phyloP scores from a whole-genome alignment of 768 basidiomycete genomes.

The Mycena rosella region DNA sequence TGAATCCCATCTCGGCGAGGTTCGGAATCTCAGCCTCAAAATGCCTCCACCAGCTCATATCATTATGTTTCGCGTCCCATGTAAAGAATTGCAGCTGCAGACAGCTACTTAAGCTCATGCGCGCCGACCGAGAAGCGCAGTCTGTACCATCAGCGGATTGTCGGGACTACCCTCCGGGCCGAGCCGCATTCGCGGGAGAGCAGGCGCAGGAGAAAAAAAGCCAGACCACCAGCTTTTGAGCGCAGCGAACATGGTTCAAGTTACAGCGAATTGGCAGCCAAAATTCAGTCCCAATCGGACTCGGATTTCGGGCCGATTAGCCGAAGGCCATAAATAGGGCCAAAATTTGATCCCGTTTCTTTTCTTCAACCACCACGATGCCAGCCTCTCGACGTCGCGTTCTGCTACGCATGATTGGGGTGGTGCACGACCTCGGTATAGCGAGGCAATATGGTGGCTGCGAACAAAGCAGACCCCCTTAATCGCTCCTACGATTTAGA shows the following conservation, averaged over 20 bases:
- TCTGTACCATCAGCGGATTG: constrained; percentile 78
- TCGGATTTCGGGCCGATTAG: constrained; percentile 6
- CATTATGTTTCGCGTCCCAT: constrained; percentile 73
- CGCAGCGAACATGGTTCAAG: constrained; percentile 44
- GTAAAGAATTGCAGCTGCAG: constrained; percentile 86
- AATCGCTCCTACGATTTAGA: constrained; percentile 85
- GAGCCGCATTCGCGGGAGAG: constrained; percentile 72
- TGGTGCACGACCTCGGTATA: too few relatives aligned
- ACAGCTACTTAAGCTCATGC: constrained; percentile 4
- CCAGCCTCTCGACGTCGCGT: constrained; percentile 67
- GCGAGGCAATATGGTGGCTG: constrained; percentile 60
- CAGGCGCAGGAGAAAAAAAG: constrained; percentile 42
- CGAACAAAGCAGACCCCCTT: constrained; percentile 73
- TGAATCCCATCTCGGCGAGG: constrained; percentile 77
- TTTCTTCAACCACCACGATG: constrained; percentile 57
- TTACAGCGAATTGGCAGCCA: background rate
- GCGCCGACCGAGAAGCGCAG: background rate
- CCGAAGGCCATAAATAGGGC: background rate
- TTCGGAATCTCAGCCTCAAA: constrained; percentile 74
- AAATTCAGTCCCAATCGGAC: background rate
- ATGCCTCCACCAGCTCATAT: constrained; percentile 86
- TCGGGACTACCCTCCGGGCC: constrained; percentile 60
- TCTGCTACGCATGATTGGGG: constrained; percentile 64
- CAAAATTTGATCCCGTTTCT: constrained; percentile 33
- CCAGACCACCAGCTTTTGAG: constrained; percentile 47